phyloP scores from a whole-genome alignment of 805 yeast species.

The Sungouiozyma ichnusensis region DNA sequence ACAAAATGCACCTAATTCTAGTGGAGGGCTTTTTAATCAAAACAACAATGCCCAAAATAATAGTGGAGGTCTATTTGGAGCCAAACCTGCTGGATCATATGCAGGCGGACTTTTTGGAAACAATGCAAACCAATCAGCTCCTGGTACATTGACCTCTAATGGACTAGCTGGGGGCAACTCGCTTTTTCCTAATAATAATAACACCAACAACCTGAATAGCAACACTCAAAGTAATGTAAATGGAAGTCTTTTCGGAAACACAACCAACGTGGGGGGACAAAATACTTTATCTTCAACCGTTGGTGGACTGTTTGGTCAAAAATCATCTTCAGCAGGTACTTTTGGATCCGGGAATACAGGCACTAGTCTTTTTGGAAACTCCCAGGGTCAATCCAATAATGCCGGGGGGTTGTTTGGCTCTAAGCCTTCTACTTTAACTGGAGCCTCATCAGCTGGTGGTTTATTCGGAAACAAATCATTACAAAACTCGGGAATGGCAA shows the following conservation, averaged over 20 bases:
- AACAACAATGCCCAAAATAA: slow-evolving; percentile 4
- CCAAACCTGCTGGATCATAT: slow-evolving; percentile 9
- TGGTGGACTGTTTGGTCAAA: slow-evolving; percentile 6
- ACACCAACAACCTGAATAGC: slow-evolving; percentile 22
- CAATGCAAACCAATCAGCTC: neutral
- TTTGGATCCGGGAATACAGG: slow-evolving; percentile 32
- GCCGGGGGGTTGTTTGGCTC: slow-evolving; percentile 38
- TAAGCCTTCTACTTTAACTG: slow-evolving; percentile 1
- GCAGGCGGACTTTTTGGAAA: slow-evolving; percentile 7
- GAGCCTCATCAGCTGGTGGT: slow-evolving; percentile 12
- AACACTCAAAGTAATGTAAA: neutral
- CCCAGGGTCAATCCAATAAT: slow-evolving; percentile 9
- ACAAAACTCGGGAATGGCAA: slow-evolving; percentile 27
- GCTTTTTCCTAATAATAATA: slow-evolving; percentile 17
- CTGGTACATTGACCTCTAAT: neutral
- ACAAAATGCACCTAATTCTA: slow-evolving; percentile 4
- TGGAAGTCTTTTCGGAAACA: slow-evolving; percentile 4
- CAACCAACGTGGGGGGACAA: slow-evolving; percentile 19
- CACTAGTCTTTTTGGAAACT: slow-evolving; percentile 14
- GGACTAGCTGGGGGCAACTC: slow-evolving; percentile 15
- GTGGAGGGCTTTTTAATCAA: slow-evolving; percentile 20
- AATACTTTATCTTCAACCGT: slow-evolving; percentile 1
- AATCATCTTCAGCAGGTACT: slow-evolving; percentile 7
- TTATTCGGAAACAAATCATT: slow-evolving; percentile 24
- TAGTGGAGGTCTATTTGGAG: slow-evolving; percentile 14